Evolutionary conservation across 1,284 basidiomycete genomes (phyloP), one percentile per base, ranked within the genome.

Genomic region (Malassezia restricta): DNA sequence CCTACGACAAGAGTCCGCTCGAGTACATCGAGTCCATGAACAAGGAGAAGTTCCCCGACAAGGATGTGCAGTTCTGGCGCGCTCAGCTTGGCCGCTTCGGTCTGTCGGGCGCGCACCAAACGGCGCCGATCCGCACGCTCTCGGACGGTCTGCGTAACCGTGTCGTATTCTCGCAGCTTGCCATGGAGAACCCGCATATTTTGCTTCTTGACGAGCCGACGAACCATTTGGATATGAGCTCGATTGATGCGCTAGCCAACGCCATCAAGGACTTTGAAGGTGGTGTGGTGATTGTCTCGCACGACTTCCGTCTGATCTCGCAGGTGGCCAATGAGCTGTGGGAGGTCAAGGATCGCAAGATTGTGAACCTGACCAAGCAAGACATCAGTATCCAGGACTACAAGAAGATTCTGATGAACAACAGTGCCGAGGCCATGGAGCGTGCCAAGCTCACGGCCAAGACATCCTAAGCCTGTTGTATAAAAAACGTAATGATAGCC

Each of bases 241-340:
- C 89, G 15, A 96, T 96, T 74, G 91, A 96, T 74, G 90, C 94
- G 4, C 80, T 98, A 40, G 92, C 91, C 5, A 75, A 76, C 30
- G 91, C 92, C 46, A 96, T 98, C 79, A 94, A 94, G 77, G 87
- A 87, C 73, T 98, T 90, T 74, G 85, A 88, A 71, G 92, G 94
- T 57, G 92, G 92, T 74, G 94, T 96, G 46, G 92, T 73, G 24
- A 67, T 71, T 43, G 69, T 71, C 7, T 71, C 61, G 54, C 63
- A 65, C 62, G 66, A 68, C 57, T 68, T 73, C 52, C 53, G 65
- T n/a, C 56, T 68, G 27, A 63, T 66, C 46, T 61, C 56, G 40
- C 65, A 68, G 58, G 62, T 63, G 43, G 47, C 67, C 82, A 85
- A 96, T 74, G 91, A 96, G 75, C 82, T 98, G 9, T 98, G 92